Base-by-base conservation (phyloP, 2,329 filamentous ascomycete genomes). In the Hypoxylon rubiginosum region DNA sequence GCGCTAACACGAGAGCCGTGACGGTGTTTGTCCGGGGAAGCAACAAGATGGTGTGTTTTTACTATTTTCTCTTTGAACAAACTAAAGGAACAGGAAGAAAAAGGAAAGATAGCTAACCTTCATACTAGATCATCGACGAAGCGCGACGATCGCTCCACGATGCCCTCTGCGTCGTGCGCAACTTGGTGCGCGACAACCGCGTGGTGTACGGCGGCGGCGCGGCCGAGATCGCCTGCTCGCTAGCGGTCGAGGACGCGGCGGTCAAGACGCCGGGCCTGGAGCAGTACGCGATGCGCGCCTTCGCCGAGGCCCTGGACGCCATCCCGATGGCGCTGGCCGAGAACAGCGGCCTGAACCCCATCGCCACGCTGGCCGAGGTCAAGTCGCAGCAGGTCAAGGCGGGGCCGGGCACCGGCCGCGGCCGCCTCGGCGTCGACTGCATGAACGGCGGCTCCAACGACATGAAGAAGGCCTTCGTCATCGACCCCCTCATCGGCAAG, bases 201-300 rank as follows among this genome's bases (percentile, higher is more conserved):
- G 94, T 99, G 54, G 96, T 99, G 9, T 99, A 99, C 78, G 96
- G 96, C 71, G 96, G 96, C 75, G 96, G 97, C 81, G 93, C 96
- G 30, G 95, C 96, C 51, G 96, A 99, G 81, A 97, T 99, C 78
- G 94, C 97, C 68, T 99, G 97, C 85, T 97, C 94, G 21, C 84
- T 99, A 59, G 96, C 96, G 2, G 95, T 99, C 49, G 95, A 98
- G 81, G 94, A 97, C 74, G 95, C 93, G 26, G 95, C 95, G 46
- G 90, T 94, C 76, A 93, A 97, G 90, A 97, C 93, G 56, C 93
- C 94, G 24, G 96, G 96, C n/a, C 88, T 99, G 41, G 95, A 97
- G 82, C 96, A 99, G 82, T 99, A 99, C 81, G 94, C 95, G 71
- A 99, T 99, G 95, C 92, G 96, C 67, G 96, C 96, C 24, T 99